Conservation (phyloP, 2,329 filamentous ascomycete species). For the Cytospora chrysosperma region DNA sequence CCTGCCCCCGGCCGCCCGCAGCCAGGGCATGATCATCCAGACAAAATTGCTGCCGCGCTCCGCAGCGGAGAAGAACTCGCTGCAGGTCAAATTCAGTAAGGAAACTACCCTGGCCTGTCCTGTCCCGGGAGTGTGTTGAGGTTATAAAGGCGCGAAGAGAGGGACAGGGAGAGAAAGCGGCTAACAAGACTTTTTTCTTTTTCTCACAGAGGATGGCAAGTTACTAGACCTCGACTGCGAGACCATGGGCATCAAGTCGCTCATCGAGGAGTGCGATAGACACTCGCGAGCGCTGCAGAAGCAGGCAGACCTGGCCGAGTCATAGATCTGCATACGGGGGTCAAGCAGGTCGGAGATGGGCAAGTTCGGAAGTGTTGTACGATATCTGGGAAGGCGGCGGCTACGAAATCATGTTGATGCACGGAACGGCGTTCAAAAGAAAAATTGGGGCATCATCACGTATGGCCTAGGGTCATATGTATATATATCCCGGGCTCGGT, state of each 20-base stretch:
- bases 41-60: slow-evolving; percentile 71
- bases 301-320: slow-evolving; percentile 70
- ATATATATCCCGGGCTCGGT: neutral
- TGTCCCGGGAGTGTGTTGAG: neutral
- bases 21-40: slow-evolving; percentile 71
- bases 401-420: slow-evolving; percentile 14
- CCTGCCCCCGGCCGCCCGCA: slow-evolving; percentile 76
- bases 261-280: slow-evolving; percentile 85
- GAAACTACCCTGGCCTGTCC: slow-evolving; percentile 25
- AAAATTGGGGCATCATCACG: neutral
- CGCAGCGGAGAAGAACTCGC: slow-evolving; percentile 65
- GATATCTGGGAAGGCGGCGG: neutral
- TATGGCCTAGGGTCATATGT: neutral
- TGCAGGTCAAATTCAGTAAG: slow-evolving; percentile 85
- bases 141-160: too few species aligned
- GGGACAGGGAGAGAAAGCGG: too few species aligned
- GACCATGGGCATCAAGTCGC: slow-evolving; percentile 78
- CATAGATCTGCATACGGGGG: neutral
- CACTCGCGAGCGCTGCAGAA: slow-evolving; percentile 82
- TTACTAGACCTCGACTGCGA: slow-evolving; percentile 80
- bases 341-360: too few species aligned
- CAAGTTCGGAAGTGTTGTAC: neutral
- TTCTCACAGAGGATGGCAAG: slow-evolving; percentile 82
- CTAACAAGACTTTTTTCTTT: too few species aligned
- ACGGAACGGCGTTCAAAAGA: slow-evolving; percentile 16